Evolutionary conservation across 2,329 filamentous ascomycete genomes (phyloP).

Genomic region (Phialophora expanda): DNA sequence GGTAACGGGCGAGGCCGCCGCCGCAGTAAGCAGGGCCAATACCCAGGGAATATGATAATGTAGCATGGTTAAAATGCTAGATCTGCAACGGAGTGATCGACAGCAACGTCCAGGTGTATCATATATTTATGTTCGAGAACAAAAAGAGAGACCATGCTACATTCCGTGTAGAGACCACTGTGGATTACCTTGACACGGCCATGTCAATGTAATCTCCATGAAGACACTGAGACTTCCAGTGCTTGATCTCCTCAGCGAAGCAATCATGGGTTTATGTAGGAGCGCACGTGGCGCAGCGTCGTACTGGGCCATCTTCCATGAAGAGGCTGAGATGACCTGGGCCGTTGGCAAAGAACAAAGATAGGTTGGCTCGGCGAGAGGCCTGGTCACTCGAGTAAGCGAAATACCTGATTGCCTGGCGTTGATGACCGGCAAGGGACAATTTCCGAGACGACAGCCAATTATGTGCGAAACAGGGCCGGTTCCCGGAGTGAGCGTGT

Average conservation of each 20-base stretch:
- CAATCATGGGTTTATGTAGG: background rate
- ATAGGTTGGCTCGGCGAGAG: conserved; percentile 1
- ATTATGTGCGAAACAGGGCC: conserved; percentile 4
- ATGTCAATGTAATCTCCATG: conserved; percentile 1
- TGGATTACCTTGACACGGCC: conserved; percentile 1
- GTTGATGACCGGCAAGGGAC: conserved; percentile 14
- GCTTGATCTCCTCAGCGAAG: background rate
- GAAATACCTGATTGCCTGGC: background rate
- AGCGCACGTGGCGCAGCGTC: conserved; percentile 4
- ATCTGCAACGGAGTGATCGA: background rate
- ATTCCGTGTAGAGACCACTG: background rate
- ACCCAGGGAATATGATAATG: background rate
- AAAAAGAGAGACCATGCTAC: background rate
- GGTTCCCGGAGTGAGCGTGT: background rate
- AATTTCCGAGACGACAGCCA: conserved; percentile 13
- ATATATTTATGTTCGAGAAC: conserved; percentile 5
- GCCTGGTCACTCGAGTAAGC: conserved; percentile 5
- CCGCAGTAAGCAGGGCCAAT: background rate
- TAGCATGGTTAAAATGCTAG: background rate
- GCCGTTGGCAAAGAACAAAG: background rate
- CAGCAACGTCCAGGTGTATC: background rate
- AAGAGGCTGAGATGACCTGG: conserved; percentile 9
- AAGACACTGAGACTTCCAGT: conserved; percentile 1
- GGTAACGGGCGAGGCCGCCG: conserved; percentile 3
- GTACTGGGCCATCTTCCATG: conserved; percentile 2